Conservation (phyloP, 2,329 filamentous ascomycete species). For the Pseudogymnoascus sp. region DNA sequence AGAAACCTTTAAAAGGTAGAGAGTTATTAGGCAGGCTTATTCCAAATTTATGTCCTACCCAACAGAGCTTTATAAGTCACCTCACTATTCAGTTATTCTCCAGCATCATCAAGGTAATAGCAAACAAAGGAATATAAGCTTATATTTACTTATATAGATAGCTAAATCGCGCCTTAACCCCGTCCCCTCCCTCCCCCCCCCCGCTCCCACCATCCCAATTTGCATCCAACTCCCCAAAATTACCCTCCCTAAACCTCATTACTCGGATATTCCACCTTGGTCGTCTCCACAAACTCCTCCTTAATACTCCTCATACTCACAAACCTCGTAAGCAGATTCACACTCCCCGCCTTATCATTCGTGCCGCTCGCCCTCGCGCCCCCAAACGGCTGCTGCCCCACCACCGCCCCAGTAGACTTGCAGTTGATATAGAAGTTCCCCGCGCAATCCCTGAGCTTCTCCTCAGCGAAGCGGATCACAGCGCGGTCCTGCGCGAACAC, state of each 20-base stretch:
- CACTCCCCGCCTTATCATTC: slow-evolving; percentile 65
- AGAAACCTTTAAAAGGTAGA: too few relatives aligned
- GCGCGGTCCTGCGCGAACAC: slow-evolving; percentile 65
- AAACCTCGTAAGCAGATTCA: slow-evolving; percentile 56
- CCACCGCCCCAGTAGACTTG: slow-evolving; percentile 68
- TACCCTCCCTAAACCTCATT: slow-evolving; percentile 42
- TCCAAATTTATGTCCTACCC: too few relatives aligned
- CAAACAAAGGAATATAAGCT: not conserved
- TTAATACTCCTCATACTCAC: slow-evolving; percentile 61
- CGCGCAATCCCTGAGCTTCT: slow-evolving; percentile 62
- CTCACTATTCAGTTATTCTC: not conserved
- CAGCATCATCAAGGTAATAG: not conserved
- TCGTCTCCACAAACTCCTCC: slow-evolving; percentile 64
- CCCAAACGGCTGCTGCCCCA: slow-evolving; percentile 66
- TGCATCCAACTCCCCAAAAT: not conserved
- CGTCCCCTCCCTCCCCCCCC: not conserved
- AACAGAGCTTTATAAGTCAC: too few relatives aligned
- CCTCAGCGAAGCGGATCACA: slow-evolving; percentile 59
- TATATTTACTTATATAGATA: not conserved
- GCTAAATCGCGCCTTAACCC: not conserved
- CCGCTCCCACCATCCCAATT: not conserved
- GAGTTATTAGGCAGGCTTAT: too few relatives aligned
- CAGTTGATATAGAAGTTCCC: slow-evolving; percentile 85
- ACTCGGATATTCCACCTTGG: slow-evolving; percentile 60
- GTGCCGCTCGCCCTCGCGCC: slow-evolving; percentile 61